Evolutionary conservation across 371 early-diverging fungal genomes (phyloP).

Genomic region (Ordospora colligata): DNA sequence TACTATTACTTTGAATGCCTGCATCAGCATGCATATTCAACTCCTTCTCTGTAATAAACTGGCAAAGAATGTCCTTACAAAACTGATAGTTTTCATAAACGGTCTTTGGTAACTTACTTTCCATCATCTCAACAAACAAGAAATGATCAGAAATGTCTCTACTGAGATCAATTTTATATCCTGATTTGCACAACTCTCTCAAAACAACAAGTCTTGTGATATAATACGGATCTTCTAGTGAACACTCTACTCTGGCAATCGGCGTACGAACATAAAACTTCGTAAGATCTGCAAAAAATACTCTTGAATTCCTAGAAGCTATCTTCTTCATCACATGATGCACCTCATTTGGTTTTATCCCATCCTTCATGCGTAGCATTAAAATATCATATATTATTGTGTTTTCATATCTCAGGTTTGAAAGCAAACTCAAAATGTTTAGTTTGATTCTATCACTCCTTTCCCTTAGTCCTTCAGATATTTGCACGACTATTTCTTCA

Average conservation of each 20-base stretch:
- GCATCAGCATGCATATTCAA: too few relatives aligned
- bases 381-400: not conserved
- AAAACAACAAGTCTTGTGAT: not conserved
- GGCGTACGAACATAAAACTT: not conserved
- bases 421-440: not conserved
- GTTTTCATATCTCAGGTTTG: not conserved
- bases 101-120: not conserved
- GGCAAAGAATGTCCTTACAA: not conserved
- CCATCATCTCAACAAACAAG: conserved; percentile 9
- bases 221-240: not conserved
- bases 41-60: not conserved
- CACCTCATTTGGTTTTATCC: not conserved
- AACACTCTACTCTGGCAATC: not conserved
- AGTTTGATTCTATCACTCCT: not conserved
- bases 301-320: not conserved
- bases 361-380: not conserved
- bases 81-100: not conserved
- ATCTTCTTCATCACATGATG: not conserved
- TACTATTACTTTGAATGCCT: too few relatives aligned
- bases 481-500: not conserved
- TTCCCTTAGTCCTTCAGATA: not conserved
- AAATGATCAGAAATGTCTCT: not conserved
- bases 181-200: not conserved
- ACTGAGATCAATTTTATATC: not conserved
- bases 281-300: not conserved